A percentile compares a stretch with the other conserved stretches of the same genome.
Conservation (phyloP, 1,139 yeast genomes). For the Yamadazyma dushanensis region DNA sequence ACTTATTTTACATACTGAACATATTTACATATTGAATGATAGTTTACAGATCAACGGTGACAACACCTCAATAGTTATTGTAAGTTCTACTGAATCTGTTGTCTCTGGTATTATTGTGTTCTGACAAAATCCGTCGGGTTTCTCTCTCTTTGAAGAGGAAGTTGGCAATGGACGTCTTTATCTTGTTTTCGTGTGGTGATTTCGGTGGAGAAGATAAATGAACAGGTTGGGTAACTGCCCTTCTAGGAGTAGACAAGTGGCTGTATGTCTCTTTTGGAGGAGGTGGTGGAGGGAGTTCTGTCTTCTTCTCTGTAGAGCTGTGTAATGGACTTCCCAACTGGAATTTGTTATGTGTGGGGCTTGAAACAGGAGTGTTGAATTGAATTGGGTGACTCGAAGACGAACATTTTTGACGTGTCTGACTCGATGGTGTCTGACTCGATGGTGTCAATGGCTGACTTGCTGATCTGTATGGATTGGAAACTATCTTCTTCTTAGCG, state of each 20-base stretch:
- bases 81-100: constrained; percentile 3
- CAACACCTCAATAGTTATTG: too few relatives aligned
- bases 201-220: constrained; percentile 4
- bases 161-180: constrained; percentile 12
- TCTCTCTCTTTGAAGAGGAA: constrained; percentile 10
- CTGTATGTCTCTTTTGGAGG: constrained; percentile 2
- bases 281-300: too few relatives aligned
- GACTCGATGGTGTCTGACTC: too few relatives aligned
- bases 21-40: too few relatives aligned
- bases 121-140: constrained; percentile 1
- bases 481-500: constrained; percentile 1
- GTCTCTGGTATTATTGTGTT: constrained; percentile 1
- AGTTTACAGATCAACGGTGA: too few relatives aligned
- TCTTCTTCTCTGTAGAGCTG: too few relatives aligned
- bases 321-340: too few relatives aligned
- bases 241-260: constrained; percentile 1
- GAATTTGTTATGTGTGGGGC: not conserved
- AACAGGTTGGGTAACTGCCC: constrained; percentile 3
- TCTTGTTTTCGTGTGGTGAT: constrained; percentile 6
- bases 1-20: not conserved
- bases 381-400: not conserved
- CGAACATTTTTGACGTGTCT: not conserved
- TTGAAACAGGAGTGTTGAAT: not conserved
- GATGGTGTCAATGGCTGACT: not conserved
- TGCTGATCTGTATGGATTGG: constrained; percentile 11